These are phyloP conservation scores for Choanephora cucurbitarum DNA, from an alignment of 371 early-diverging fungal species.

Conservation along the genomic window DNA sequence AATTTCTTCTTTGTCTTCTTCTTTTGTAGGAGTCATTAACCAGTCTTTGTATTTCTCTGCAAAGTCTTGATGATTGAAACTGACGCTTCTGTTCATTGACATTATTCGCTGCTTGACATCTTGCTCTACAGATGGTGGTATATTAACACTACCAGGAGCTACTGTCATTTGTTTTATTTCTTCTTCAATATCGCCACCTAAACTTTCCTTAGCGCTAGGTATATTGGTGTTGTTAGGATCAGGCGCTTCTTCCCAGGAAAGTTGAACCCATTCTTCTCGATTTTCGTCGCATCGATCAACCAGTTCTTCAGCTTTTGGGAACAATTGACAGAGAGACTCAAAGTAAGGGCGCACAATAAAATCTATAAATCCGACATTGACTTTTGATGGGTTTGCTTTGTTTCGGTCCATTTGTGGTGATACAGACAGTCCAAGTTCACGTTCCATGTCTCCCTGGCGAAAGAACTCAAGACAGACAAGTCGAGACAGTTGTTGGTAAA, in stretches of 20 bases:
- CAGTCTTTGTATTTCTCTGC: not conserved
- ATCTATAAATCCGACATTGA: constrained; percentile 81
- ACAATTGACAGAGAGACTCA: constrained; percentile 67
- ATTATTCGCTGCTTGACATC: not conserved
- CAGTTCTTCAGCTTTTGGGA: constrained; percentile 55
- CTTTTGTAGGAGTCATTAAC: not conserved
- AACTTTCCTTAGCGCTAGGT: constrained; percentile 3
- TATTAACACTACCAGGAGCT: constrained; percentile 37
- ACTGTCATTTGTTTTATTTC: constrained; percentile 35
- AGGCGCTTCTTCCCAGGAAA: constrained; percentile 13
- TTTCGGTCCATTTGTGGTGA: constrained; percentile 86
- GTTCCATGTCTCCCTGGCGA: constrained; percentile 85
- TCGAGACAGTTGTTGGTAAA: constrained; percentile 82
- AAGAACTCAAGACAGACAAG: constrained; percentile 84
- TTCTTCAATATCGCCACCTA: constrained; percentile 6
- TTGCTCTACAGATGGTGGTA: constrained; percentile 23
- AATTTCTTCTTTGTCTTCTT: not conserved
- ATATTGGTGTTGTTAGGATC: constrained; percentile 10
- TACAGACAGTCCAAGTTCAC: constrained; percentile 63
- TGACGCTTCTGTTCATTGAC: not conserved
- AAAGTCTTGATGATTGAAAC: not conserved
- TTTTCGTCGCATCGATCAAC: constrained; percentile 30
- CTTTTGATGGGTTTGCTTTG: constrained; percentile 67
- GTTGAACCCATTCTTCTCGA: constrained; percentile 39
- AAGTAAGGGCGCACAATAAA: constrained; percentile 87